Evolutionary conservation across 805 yeast genomes (phyloP), one percentile per base, ranked within the genome.

Genomic region (Pichia sporocuriosa): DNA sequence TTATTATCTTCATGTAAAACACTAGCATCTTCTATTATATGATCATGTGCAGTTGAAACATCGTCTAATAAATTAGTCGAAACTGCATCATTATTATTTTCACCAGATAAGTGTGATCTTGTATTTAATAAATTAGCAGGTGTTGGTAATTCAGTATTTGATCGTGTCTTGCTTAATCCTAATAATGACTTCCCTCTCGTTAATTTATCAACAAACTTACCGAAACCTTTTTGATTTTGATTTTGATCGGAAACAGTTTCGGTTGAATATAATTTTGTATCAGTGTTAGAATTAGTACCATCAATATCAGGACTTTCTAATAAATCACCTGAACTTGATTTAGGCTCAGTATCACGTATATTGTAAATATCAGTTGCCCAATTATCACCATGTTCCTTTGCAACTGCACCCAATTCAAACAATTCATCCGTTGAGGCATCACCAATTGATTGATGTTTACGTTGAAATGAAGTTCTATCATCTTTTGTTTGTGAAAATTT

Each of bases 391-490:
- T 85, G 95, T 48, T 85, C 86, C 55, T 77, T 81, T 4, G 94
- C 95, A n/a, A 88, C 85, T 13, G 68, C 58, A 45, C 95, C 95
- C 46, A 86, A 69, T 3, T 89, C 95, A 31, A 79, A 55, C 45
- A 85, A 68, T 58, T 80, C 86, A 28, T 55, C n/a, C n/a, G n/a
- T 62, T 25, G 48, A 59, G 49, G 44, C 58, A 15, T 13, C 12
- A 23, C 31, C 37, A 9, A 26, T 9, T n/a, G 37, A 32, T 11
- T 45, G 46, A 25, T 44, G 49, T 22, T 49, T 57, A 48, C 52
- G 70, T 57, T 83, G 93, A 78, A 89, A 89, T 9, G 96, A 86
- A 19, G 87, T 79, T 73, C 97, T 79, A 61, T 89, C 96, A 63
- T 89, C 97, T 54, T 71, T 80, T 10, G 95, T 94, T 11, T 94